Conservation (phyloP, 495 filamentous ascomycete species). For the Penicillium ochrochloron region DNA sequence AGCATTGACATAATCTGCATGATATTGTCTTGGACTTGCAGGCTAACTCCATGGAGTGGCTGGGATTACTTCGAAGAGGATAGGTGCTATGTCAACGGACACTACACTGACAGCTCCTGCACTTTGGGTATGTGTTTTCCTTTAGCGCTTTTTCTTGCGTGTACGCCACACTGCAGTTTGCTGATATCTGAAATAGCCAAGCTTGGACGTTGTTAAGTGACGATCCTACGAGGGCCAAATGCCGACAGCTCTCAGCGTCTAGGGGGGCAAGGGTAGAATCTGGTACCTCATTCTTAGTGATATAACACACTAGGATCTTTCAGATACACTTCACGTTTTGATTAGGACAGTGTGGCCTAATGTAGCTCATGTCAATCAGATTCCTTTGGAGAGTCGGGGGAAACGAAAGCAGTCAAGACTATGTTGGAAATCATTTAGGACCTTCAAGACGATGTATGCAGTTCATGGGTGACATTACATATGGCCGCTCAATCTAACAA, state of each 20-base stretch:
- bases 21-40: background rate
- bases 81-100: background rate
- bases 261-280: background rate
- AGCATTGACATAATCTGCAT: background rate
- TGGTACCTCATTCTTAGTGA: too few relatives aligned
- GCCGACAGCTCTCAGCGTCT: background rate
- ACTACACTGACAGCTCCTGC: conserved; percentile 3
- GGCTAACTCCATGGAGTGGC: background rate
- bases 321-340: background rate
- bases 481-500: background rate
- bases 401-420: background rate
- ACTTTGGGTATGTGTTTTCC: background rate
- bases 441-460: background rate
- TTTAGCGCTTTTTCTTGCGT: too few relatives aligned
- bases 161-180: too few relatives aligned
- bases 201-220: background rate
- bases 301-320: too few relatives aligned
- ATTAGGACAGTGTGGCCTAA: background rate
- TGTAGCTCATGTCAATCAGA: too few relatives aligned
- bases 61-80: conserved; percentile 10
- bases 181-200: background rate
- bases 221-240: background rate
- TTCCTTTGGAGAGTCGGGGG: too few relatives aligned
- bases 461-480: background rate
- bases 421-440: background rate